Evolutionary conservation across 768 basidiomycete genomes (phyloP), one percentile per base, ranked within the genome.

Genomic region (Pholiota conissans): DNA sequence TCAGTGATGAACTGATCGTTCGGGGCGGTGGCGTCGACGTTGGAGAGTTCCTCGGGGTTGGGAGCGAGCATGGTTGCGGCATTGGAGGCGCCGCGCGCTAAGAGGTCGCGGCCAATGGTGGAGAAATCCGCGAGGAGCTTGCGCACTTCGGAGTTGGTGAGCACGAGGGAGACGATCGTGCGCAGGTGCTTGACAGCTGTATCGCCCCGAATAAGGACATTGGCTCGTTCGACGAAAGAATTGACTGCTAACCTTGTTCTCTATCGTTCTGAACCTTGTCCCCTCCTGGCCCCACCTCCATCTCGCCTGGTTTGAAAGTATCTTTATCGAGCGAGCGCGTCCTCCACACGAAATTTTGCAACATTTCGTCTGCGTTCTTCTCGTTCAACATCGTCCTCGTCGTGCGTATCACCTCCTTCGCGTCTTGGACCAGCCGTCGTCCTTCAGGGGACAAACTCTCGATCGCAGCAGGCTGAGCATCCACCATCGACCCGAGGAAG

Each of bases 131-230:
- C 81, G 52, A 95, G 73, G 27, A 97, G 85, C 70, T 97, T 96
- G 65, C 94, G 89, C 28, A 91, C 89, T 74, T 96, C 91, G 0
- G 91, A 89, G 75, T 99, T 99, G 68, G 95, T 96, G 60, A 94
- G 79, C 66, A 98, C 79, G 65, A 98, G 87, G 40, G 84, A 83
- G 58, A 92, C 78, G 47, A 99, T 83, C 0, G 94, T 95, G 62
- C 95, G 91, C 14, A 98, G 83, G 72, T 98, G 93, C 55, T 81
- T 81, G 46, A 90, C 84, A 20, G 93, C 93, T 90, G n/a, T 1
- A 22, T 14, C 50, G 30, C 2, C n/a, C n/a, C n/a, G 32, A 26
- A 14, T 55, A 13, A 52, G 39, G 32, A 10, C n/a, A 5, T 49
- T 8, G 42, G 96, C 72, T 63, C 95, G 95, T 65, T 16, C 2